These are phyloP conservation scores for Saccharomycopsis malanga DNA, from an alignment of 805 yeast genomes.

Conservation along the genomic window DNA sequence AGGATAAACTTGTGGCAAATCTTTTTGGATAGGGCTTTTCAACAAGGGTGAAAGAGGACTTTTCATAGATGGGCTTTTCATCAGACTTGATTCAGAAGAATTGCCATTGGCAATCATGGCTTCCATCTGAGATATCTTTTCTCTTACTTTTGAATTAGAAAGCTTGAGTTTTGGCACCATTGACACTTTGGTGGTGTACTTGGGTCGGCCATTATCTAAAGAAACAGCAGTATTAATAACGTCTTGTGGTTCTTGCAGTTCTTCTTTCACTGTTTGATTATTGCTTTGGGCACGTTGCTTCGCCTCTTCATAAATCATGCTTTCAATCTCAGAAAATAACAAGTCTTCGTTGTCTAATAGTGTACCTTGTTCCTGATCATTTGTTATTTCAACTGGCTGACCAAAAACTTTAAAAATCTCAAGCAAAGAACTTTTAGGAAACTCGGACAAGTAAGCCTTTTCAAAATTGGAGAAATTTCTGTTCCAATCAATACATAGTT, in stretches of 20 bases:
- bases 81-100: neutral
- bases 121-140: slow-evolving; percentile 22
- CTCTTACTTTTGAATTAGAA: slow-evolving; percentile 13
- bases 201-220: neutral
- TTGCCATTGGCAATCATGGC: slow-evolving; percentile 14
- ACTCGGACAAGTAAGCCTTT: slow-evolving; percentile 69
- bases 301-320: neutral
- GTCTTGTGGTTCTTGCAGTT: neutral
- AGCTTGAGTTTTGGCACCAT: slow-evolving; percentile 16
- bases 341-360: neutral
- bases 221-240: neutral
- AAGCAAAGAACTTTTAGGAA: slow-evolving; percentile 2
- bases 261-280: neutral
- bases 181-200: slow-evolving; percentile 11
- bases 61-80: neutral
- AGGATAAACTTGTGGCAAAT: slow-evolving; percentile 5
- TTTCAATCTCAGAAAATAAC: neutral
- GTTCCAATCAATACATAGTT: slow-evolving; percentile 83
- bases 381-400: neutral
- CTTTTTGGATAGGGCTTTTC: slow-evolving; percentile 6
- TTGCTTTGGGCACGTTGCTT: neutral
- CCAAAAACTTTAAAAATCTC: slow-evolving; percentile 6
- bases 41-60: neutral
- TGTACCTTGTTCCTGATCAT: neutral
- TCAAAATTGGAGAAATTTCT: slow-evolving; percentile 75